phyloP scores from a whole-genome alignment of 2,329 filamentous ascomycete genomes.

The Trichoderma hamatum region DNA sequence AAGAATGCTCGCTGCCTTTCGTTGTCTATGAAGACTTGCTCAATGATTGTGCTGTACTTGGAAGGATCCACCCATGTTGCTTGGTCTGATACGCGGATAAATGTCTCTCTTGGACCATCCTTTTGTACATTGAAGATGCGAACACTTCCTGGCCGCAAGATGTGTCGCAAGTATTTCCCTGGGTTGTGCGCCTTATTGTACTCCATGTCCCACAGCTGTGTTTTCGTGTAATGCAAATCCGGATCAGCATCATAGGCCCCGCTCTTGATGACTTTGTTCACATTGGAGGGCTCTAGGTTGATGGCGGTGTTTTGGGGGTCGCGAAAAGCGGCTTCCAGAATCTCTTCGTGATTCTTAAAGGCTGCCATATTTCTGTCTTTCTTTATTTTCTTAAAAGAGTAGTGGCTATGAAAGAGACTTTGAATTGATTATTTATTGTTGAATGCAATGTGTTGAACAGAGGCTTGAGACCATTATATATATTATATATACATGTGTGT shows the following conservation, averaged over 20 bases:
- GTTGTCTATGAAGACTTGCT: constrained; percentile 29
- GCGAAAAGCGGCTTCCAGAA: constrained; percentile 25
- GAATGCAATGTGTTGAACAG: neutral
- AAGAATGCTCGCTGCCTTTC: constrained; percentile 26
- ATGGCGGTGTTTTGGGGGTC: constrained; percentile 28
- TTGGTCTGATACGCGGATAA: constrained; percentile 61
- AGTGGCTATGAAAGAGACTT: neutral
- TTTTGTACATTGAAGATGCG: constrained; percentile 26
- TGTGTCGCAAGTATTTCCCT: constrained; percentile 26
- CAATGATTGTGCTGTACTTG: constrained; percentile 27
- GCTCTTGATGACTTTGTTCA: constrained; percentile 28
- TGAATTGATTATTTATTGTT: neutral
- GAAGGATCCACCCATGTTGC: constrained; percentile 54
- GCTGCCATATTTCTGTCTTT: neutral
- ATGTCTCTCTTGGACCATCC: constrained; percentile 28
- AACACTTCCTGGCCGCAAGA: constrained; percentile 28
- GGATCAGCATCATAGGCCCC: constrained; percentile 28
- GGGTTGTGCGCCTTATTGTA: constrained; percentile 29
- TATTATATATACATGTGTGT: neutral
- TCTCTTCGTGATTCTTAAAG: constrained; percentile 24
- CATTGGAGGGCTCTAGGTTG: constrained; percentile 22
- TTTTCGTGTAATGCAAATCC: constrained; percentile 29
- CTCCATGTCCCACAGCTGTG: constrained; percentile 31
- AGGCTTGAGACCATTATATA: neutral
- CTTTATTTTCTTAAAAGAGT: neutral